These are phyloP conservation scores for Paecilomyces sp. DNA, from an alignment of 2,329 filamentous ascomycete genomes.

Conservation along the genomic window DNA sequence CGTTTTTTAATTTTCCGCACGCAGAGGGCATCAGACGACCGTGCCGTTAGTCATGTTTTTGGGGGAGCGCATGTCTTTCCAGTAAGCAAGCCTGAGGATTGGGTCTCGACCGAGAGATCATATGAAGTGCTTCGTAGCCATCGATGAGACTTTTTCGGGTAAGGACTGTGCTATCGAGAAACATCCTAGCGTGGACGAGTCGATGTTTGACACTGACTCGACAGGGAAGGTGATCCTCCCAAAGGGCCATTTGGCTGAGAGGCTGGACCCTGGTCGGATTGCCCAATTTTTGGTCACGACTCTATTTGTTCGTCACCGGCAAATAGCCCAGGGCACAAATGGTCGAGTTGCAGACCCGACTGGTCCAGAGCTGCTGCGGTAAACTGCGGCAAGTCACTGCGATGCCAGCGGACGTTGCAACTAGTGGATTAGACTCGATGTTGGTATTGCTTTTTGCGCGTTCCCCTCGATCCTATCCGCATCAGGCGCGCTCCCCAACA, in stretches of 20 bases:
- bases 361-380: background rate
- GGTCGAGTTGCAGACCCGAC: background rate
- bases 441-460: background rate
- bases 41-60: background rate
- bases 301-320: background rate
- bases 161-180: background rate
- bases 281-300: background rate
- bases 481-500: background rate
- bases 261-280: background rate
- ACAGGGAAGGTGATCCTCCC: background rate
- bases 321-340: background rate
- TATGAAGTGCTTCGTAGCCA: background rate
- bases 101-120: background rate
- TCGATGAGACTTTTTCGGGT: background rate
- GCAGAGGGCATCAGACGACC: background rate
- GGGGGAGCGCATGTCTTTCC: background rate
- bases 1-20: background rate
- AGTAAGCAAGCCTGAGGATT: background rate
- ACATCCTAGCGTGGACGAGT: background rate
- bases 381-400: background rate
- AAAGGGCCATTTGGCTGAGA: background rate
- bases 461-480: background rate
- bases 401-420: background rate
- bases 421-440: background rate
- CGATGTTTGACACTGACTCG: background rate